Conservation (phyloP, 441 rosid genomes). For the Mallotus japonicus region DNA sequence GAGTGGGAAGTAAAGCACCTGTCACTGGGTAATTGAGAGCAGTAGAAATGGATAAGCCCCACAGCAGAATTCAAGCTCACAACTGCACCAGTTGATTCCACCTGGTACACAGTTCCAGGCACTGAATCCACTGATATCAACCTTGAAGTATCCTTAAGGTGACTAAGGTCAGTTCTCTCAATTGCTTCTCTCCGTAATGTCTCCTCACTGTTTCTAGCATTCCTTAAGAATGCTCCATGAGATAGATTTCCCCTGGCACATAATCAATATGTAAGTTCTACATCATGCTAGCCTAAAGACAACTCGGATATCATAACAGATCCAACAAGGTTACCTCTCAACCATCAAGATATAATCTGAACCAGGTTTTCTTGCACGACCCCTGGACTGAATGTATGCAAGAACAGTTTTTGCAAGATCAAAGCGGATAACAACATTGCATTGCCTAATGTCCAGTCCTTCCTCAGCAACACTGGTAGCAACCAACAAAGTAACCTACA, state of each 20-base stretch:
- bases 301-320: constrained; percentile 12
- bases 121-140: constrained; percentile 70
- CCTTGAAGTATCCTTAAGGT: constrained; percentile 86
- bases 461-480: constrained; percentile 99
- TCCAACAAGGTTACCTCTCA: constrained; percentile 66
- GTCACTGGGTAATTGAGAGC: constrained; percentile 99
- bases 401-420: constrained; percentile 99
- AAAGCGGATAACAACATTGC: constrained; percentile 98
- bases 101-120: constrained; percentile 93
- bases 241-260: constrained; percentile 73
- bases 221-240: constrained; percentile 87
- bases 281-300: constrained; percentile 6
- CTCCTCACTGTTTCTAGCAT: constrained; percentile 99
- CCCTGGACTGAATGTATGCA: constrained; percentile 98
- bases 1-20: constrained; percentile 44
- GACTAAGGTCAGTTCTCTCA: constrained; percentile 97
- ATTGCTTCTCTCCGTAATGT: constrained; percentile 96
- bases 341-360: constrained; percentile 98
- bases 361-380: constrained; percentile 99
- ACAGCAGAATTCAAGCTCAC: constrained; percentile 99
- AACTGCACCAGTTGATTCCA: constrained; percentile 94
- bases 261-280: constrained; percentile 9
- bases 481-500: constrained; percentile 88
- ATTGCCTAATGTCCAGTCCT: constrained; percentile 98
- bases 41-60: constrained; percentile 92